Percentiles rank a stretch among this genome's conserved stretches.
These are phyloP conservation scores for Apodospora peruviana DNA, from an alignment of 495 filamentous ascomycete species.

Conservation along the genomic window DNA sequence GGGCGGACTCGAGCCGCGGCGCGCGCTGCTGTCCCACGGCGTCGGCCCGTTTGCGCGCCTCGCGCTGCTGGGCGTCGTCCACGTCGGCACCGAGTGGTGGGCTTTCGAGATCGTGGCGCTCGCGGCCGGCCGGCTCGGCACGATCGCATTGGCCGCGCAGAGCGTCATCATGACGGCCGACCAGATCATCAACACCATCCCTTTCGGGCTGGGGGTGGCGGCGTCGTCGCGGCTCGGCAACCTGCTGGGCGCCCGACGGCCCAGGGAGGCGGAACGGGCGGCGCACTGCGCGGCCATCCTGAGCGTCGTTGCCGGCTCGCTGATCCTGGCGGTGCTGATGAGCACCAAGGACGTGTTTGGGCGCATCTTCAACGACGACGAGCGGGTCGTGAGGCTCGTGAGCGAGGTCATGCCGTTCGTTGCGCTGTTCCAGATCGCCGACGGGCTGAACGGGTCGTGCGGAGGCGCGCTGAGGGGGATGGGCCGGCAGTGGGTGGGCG, in stretches of 20 bases:
- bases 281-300: slow-evolving; percentile 76
- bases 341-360: slow-evolving; percentile 71
- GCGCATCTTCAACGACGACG: slow-evolving; percentile 78
- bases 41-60: slow-evolving; percentile 70
- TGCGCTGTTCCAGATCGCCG: slow-evolving; percentile 91
- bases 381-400: slow-evolving; percentile 66
- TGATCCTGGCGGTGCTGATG: slow-evolving; percentile 71
- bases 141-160: slow-evolving; percentile 78
- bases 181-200: slow-evolving; percentile 88
- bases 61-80: slow-evolving; percentile 73
- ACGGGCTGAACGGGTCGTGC: slow-evolving; percentile 81
- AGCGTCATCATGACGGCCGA: slow-evolving; percentile 94
- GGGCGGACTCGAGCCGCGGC: slow-evolving; percentile 67
- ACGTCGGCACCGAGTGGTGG: slow-evolving; percentile 95
- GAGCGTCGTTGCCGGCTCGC: slow-evolving; percentile 59
- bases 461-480: slow-evolving; percentile 78
- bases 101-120: slow-evolving; percentile 94
- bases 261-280: slow-evolving; percentile 62
- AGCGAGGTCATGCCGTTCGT: slow-evolving; percentile 79
- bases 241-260: slow-evolving; percentile 66
- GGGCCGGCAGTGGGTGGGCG: slow-evolving; percentile 85
- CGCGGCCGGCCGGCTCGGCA: slow-evolving; percentile 77
- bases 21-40: slow-evolving; percentile 58
- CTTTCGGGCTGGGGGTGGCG: slow-evolving; percentile 85
- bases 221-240: slow-evolving; percentile 78